Conservation (phyloP, 2,329 filamentous ascomycete genomes). For the Exserohilum rostratum region DNA sequence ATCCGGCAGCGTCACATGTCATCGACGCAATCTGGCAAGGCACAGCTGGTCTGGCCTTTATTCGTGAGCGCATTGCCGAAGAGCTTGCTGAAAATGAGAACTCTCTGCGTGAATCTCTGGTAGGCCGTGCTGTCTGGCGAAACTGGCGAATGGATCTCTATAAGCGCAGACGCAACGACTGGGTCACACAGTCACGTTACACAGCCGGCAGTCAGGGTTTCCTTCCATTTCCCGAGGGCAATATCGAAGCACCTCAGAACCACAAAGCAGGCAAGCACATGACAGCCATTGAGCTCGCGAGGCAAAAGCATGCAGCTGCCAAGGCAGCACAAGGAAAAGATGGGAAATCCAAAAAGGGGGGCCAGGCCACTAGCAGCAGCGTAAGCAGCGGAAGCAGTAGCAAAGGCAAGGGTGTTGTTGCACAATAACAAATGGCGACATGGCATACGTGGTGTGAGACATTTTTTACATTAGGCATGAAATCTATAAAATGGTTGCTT, state of each 20-base stretch:
- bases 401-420: conserved; percentile 32
- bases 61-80: conserved; percentile 70
- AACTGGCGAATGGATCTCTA: conserved; percentile 78
- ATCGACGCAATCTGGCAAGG: conserved; percentile 70
- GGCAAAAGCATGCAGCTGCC: conserved; percentile 60
- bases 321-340: conserved; percentile 47
- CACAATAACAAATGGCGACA: conserved; percentile 25
- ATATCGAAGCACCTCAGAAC: conserved; percentile 23
- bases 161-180: conserved; percentile 66
- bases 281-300: conserved; percentile 60
- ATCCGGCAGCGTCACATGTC: conserved; percentile 69
- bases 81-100: conserved; percentile 66
- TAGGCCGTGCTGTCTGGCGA: conserved; percentile 72
- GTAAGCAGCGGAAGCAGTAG: conserved; percentile 30
- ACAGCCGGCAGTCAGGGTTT: conserved; percentile 59
- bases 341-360: conserved; percentile 30
- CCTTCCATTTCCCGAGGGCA: conserved; percentile 55
- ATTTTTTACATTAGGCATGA: conserved; percentile 23
- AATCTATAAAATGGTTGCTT: conserved; percentile 5
- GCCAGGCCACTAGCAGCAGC: conserved; percentile 18
- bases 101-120: conserved; percentile 66
- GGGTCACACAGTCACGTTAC: conserved; percentile 65
- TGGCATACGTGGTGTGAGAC: conserved; percentile 7
- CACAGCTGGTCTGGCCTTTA: conserved; percentile 67
- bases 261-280: conserved; percentile 37